Evolutionary conservation across 495 filamentous ascomycete species (phyloP).

Genomic region (Rhizodiscina lignyota): DNA sequence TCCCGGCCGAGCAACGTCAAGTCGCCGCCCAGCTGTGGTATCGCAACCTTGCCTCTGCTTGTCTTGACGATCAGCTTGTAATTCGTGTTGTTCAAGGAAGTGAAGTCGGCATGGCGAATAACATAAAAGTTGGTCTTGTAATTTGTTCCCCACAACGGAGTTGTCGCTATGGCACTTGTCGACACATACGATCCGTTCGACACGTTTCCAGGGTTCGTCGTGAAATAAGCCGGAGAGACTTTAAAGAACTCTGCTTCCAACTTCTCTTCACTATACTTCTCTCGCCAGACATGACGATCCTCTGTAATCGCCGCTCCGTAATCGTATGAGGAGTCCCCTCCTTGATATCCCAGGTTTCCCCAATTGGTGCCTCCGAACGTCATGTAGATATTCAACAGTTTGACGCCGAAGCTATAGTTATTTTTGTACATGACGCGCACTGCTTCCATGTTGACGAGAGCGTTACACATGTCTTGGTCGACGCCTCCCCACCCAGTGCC

Average conservation of each 20-base stretch:
- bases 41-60: slow-evolving; percentile 37
- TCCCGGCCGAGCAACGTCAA: slow-evolving; percentile 56
- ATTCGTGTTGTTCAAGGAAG: too few species aligned
- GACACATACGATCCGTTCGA: too few species aligned
- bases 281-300: slow-evolving; percentile 43
- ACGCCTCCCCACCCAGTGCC: slow-evolving; percentile 61
- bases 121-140: too few species aligned
- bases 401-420: slow-evolving; percentile 43
- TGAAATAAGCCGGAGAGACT: slow-evolving; percentile 49
- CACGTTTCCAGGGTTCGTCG: too few species aligned
- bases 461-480: slow-evolving; percentile 46
- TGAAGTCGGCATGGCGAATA: too few species aligned
- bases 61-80: too few species aligned
- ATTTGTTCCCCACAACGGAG: too few species aligned
- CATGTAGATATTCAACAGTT: slow-evolving; percentile 56
- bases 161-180: too few species aligned
- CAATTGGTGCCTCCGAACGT: slow-evolving; percentile 59
- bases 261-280: slow-evolving; percentile 70
- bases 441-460: slow-evolving; percentile 50
- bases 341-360: slow-evolving; percentile 62
- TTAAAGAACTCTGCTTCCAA: slow-evolving; percentile 57
- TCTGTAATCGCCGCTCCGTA: slow-evolving; percentile 55
- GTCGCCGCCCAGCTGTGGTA: slow-evolving; percentile 45
- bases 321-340: slow-evolving; percentile 64
- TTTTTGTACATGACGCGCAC: slow-evolving; percentile 74